Conservation (phyloP, 2,329 filamentous ascomycete species). For the Fusarium sp. region DNA sequence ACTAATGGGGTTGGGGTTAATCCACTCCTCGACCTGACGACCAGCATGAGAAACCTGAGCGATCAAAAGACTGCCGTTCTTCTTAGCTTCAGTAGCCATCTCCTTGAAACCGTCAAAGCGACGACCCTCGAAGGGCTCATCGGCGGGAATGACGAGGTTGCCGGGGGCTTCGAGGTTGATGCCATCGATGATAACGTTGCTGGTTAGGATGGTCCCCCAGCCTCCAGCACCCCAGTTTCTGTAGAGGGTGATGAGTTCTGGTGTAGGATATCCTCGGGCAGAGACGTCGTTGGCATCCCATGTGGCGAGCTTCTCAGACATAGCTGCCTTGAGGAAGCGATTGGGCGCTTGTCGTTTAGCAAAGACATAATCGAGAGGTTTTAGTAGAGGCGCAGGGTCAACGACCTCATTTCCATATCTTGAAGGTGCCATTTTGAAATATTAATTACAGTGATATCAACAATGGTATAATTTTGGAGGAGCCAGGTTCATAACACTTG, state of each 20-base stretch:
- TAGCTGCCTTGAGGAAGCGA: conserved; percentile 34
- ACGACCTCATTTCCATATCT: conserved; percentile 26
- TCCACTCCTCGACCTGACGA: conserved; percentile 33
- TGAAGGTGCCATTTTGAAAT: conserved; percentile 10
- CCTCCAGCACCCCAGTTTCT: conserved; percentile 29
- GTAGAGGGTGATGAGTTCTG: conserved; percentile 28
- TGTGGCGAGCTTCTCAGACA: conserved; percentile 30
- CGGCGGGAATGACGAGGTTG: conserved; percentile 13
- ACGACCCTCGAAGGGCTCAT: conserved; percentile 18
- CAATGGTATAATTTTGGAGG: too few relatives aligned
- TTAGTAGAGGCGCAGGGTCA: conserved; percentile 22
- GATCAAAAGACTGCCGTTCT: conserved; percentile 20
- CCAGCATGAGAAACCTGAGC: conserved; percentile 31
- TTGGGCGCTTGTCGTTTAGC: conserved; percentile 27
- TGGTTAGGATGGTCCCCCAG: conserved; percentile 27
- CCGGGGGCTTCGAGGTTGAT: conserved; percentile 27
- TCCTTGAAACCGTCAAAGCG: conserved; percentile 33
- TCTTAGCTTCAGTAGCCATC: conserved; percentile 17
- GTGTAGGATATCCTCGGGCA: conserved; percentile 27
- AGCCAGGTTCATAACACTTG: not conserved
- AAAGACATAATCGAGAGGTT: conserved; percentile 29
- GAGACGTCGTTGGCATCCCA: conserved; percentile 31
- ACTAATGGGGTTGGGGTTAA: conserved; percentile 50
- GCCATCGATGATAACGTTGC: conserved; percentile 29
- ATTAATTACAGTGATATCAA: not conserved